Evolutionary conservation across 23 red algal species (phyloP), one percentile per base, ranked within the genome.

Genomic region (Chondrus crispus): DNA sequence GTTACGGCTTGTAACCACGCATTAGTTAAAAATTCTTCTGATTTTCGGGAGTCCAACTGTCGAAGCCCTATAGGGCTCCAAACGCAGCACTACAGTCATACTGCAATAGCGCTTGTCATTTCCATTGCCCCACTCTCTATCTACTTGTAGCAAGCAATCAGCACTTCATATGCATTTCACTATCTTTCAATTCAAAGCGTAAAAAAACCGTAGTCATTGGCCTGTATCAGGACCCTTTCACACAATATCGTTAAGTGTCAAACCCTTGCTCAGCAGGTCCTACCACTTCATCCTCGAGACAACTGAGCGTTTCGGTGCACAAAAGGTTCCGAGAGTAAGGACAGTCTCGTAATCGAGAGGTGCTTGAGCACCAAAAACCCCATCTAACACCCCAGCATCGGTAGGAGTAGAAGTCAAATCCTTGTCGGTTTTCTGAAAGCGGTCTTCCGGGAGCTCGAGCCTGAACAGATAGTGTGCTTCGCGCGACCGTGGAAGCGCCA

Each of bases 381-480:
- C 77, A 70, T 82, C 76, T 49, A 92, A 57, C 19, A 68, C 49
- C 30, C 55, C 76, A 37, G 89, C 62, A 36, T 92, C 89, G 28
- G 51, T 92, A 40, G 84, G 39, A 6, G 75, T 36, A 60, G 77
- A 82, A 45, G 79, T 84, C 19, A 92, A 22, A 40, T 92, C 89
- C 58, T 92, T 92, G 32, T 92, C 89, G 8, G 62, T 83, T 33
- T 60, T 44, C 68, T 84, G 77, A 72, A 92, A 92, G n/a, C 89
- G 76, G 18, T 46, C 49, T 62, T 94, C 92, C 8, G 58, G 69
- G n/a, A 94, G 46, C 35, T 94, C 82, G 3, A 94, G 10, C 1
- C 92, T 82, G 13, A 79, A 94, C 38, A 94, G 75, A 51, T 87
- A 46, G 6, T 87, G 82, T 2, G 62, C 37, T 38, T 78, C 49